Evolutionary conservation across 2,329 filamentous ascomycete species (phyloP).

Genomic region (Clathrospora elynae): DNA sequence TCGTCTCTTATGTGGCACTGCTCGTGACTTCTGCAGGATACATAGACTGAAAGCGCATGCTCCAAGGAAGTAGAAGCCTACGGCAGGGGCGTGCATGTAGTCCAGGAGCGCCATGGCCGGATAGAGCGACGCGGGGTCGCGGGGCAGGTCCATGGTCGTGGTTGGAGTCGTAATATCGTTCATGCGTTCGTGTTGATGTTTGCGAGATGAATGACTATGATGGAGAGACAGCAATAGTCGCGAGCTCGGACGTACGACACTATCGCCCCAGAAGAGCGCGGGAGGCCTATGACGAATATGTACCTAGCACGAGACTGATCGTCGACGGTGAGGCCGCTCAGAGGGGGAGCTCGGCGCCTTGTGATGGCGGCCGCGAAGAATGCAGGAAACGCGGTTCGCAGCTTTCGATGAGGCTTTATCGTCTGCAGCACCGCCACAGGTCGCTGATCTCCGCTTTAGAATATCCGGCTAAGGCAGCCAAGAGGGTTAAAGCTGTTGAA

Average conservation of each 20-base stretch:
- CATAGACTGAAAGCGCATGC: slow-evolving; percentile 35
- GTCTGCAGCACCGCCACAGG: slow-evolving; percentile 23
- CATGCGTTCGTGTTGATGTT: background rate
- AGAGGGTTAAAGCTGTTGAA: background rate
- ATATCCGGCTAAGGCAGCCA: slow-evolving; percentile 10
- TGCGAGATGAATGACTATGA: background rate
- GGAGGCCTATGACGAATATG: background rate
- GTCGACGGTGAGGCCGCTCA: slow-evolving; percentile 4
- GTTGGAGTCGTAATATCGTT: slow-evolving; percentile 2
- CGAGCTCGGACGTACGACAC: background rate
- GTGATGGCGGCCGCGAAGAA: slow-evolving; percentile 7
- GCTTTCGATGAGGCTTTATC: slow-evolving; percentile 8
- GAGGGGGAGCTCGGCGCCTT: slow-evolving; percentile 6
- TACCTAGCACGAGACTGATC: background rate
- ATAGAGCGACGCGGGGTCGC: slow-evolving; percentile 15
- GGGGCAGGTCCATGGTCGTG: slow-evolving; percentile 17
- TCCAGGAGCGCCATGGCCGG: slow-evolving; percentile 37
- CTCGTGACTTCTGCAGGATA: slow-evolving; percentile 38
- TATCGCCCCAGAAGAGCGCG: slow-evolving; percentile 2
- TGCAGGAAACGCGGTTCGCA: slow-evolving; percentile 9
- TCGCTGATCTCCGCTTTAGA: slow-evolving; percentile 9
- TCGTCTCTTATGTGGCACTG: slow-evolving; percentile 31
- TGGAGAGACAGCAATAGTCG: background rate
- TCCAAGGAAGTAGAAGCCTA: slow-evolving; percentile 40
- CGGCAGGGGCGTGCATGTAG: slow-evolving; percentile 42